Percentiles rank a stretch among this genome's conserved stretches.
phyloP scores from a whole-genome alignment of 495 filamentous ascomycete species.

The Penicillium ochrochloron region DNA sequence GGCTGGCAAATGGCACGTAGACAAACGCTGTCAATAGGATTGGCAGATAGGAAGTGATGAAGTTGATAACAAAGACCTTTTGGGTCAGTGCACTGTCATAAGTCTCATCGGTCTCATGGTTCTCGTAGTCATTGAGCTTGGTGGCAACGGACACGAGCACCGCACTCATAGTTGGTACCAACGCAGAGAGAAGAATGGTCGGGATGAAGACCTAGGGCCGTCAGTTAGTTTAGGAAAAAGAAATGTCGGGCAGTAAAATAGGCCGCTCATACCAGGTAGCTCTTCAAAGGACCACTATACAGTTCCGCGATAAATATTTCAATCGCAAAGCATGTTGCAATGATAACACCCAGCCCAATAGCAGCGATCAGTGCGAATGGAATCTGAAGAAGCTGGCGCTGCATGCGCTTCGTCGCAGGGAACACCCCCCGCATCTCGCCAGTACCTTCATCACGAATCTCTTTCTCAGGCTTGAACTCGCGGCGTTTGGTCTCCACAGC shows the following conservation, averaged over 20 bases:
- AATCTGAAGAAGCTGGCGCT: constrained; percentile 80
- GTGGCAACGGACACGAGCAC: constrained; percentile 79
- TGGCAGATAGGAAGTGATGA: constrained; percentile 94
- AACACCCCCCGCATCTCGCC: constrained; percentile 82
- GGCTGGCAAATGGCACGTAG: constrained; percentile 89
- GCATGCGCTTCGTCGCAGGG: constrained; percentile 74
- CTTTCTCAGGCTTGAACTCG: constrained; percentile 78
- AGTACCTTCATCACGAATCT: constrained; percentile 78
- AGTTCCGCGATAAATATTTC: constrained; percentile 96
- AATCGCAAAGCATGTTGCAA: constrained; percentile 87
- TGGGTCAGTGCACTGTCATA: constrained; percentile 82
- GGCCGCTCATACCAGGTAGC: constrained; percentile 67
- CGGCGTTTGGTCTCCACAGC: constrained; percentile 76
- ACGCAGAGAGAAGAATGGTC: constrained; percentile 79
- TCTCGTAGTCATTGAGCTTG: constrained; percentile 82
- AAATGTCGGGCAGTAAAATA: not conserved
- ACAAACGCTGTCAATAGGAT: constrained; percentile 94
- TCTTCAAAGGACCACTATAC: constrained; percentile 89
- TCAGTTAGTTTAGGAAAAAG: constrained; percentile 33
- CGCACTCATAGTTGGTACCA: constrained; percentile 77
- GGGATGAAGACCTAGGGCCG: constrained; percentile 76
- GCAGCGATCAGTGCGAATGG: constrained; percentile 82
- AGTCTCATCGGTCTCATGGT: constrained; percentile 82
- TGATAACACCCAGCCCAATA: constrained; percentile 74
- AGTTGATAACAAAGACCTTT: constrained; percentile 95